phyloP scores from a whole-genome alignment of 2,329 filamentous ascomycete genomes.

The Cordyceps farinosa region DNA sequence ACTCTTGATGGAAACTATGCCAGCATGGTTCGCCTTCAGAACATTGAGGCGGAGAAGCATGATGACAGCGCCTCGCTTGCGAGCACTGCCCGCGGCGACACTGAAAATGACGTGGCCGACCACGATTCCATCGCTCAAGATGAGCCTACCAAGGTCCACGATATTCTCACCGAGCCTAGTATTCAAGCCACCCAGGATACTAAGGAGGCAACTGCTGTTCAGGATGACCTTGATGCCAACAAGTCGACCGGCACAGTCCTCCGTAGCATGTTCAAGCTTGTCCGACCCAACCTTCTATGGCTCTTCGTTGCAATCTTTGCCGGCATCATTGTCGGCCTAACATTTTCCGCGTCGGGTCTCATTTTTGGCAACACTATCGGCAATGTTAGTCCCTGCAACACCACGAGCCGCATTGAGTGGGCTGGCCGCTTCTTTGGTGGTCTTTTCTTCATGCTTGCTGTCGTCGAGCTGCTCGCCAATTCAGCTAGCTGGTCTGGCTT shows the following conservation, averaged over 20 bases:
- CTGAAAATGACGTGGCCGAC: conserved; percentile 40
- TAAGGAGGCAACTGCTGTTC: conserved; percentile 26
- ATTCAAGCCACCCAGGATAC: conserved; percentile 39
- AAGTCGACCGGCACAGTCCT: conserved; percentile 40
- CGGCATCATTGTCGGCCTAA: conserved; percentile 52
- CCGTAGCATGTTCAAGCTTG: conserved; percentile 35
- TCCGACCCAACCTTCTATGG: conserved; percentile 37
- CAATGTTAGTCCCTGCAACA: conserved; percentile 45
- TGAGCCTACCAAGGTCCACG: conserved; percentile 36
- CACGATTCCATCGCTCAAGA: conserved; percentile 37
- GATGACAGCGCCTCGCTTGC: conserved; percentile 30
- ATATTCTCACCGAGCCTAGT: conserved; percentile 24
- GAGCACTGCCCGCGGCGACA: conserved; percentile 31
- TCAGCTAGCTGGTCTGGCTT: conserved; percentile 52
- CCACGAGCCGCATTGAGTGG: conserved; percentile 34
- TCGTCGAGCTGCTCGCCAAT: conserved; percentile 49
- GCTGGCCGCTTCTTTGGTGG: conserved; percentile 48
- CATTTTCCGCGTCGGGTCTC: conserved; percentile 52
- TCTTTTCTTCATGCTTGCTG: conserved; percentile 54
- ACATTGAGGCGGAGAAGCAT: conserved; percentile 30
- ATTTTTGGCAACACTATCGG: conserved; percentile 43
- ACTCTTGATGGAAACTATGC: conserved; percentile 48
- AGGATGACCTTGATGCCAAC: conserved; percentile 35
- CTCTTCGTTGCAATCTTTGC: conserved; percentile 40
- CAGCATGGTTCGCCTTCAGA: conserved; percentile 46